These are phyloP conservation scores for Biscogniauxia sp. DNA, from an alignment of 2,329 filamentous ascomycete genomes.

Conservation along the genomic window DNA sequence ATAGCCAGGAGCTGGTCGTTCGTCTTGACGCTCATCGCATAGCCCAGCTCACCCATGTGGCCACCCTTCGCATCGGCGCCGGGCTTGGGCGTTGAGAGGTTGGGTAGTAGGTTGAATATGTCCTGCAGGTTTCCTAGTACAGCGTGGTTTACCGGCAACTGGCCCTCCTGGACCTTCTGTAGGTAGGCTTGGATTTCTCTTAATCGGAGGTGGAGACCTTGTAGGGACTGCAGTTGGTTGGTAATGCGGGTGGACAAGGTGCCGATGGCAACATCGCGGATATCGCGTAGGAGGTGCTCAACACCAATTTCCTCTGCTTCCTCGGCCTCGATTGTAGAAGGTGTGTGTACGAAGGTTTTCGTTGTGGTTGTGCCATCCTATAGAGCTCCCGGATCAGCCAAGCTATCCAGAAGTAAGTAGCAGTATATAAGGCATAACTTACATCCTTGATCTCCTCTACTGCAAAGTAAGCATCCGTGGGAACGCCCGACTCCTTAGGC, in stretches of 20 bases:
- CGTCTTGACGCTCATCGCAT: conserved; percentile 98
- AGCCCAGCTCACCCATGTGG: conserved; percentile 75
- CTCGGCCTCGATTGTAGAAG: conserved; percentile 97
- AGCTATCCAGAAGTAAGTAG: neutral
- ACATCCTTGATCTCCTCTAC: conserved; percentile 99
- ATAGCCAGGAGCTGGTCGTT: conserved; percentile 99
- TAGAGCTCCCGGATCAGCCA: conserved; percentile 13
- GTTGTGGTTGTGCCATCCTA: conserved; percentile 96
- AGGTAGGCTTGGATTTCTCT: conserved; percentile 95
- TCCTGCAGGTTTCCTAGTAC: conserved; percentile 98
- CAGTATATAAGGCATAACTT: conserved; percentile 35
- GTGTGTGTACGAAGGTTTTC: conserved; percentile 97
- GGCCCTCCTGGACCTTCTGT: conserved; percentile 89
- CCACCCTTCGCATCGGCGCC: conserved; percentile 56
- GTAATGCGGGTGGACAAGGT: conserved; percentile 96
- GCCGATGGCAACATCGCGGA: conserved; percentile 95
- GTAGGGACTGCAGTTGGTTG: conserved; percentile 94
- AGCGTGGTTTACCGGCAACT: conserved; percentile 93
- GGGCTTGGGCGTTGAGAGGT: conserved; percentile 79
- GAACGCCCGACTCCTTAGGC: conserved; percentile 95
- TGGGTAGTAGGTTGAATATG: conserved; percentile 96
- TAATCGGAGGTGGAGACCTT: conserved; percentile 90
- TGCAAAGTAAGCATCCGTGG: conserved; percentile 98
- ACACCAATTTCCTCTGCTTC: conserved; percentile 99
- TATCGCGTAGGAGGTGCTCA: conserved; percentile 95